phyloP scores from a whole-genome alignment of 169 alveolate species.

The Plasmodium adleri region DNA sequence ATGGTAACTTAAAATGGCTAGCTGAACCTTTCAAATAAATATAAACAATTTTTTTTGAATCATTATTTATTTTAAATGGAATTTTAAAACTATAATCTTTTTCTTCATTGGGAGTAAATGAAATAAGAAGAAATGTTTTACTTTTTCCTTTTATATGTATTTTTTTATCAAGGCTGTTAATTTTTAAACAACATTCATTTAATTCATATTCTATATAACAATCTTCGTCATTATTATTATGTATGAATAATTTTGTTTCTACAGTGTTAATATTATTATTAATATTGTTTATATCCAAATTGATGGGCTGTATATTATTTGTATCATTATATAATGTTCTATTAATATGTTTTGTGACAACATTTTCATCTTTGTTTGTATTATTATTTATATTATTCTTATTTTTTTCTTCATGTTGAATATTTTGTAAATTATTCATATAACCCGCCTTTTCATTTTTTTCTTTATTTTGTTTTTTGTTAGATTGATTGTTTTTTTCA shows the following conservation, averaged over 20 bases:
- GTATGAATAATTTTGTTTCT: constrained; percentile 36
- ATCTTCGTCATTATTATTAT: constrained; percentile 67
- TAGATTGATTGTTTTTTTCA: constrained; percentile 12
- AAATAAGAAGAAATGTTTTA: constrained; percentile 28
- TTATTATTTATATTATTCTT: constrained; percentile 10
- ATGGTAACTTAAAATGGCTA: constrained; percentile 43
- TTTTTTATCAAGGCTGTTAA: constrained; percentile 16
- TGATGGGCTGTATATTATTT: neutral
- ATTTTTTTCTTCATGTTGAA: neutral
- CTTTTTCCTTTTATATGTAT: constrained; percentile 38
- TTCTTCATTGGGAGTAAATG: constrained; percentile 54
- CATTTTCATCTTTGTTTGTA: neutral
- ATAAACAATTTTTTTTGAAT: constrained; percentile 27
- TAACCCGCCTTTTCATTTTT: neutral
- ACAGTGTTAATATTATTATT: constrained; percentile 19
- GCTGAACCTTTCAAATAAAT: constrained; percentile 53
- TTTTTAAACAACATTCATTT: constrained; percentile 49
- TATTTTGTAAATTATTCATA: neutral
- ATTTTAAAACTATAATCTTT: constrained; percentile 50
- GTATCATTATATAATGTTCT: neutral
- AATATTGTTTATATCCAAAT: constrained; percentile 9
- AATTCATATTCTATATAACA: constrained; percentile 59
- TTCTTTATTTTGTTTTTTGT: constrained; percentile 12
- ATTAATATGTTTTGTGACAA: neutral
- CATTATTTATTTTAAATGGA: constrained; percentile 57